Base-by-base conservation (phyloP, 768 basidiomycete species). In the Hypholoma sublateritium region DNA sequence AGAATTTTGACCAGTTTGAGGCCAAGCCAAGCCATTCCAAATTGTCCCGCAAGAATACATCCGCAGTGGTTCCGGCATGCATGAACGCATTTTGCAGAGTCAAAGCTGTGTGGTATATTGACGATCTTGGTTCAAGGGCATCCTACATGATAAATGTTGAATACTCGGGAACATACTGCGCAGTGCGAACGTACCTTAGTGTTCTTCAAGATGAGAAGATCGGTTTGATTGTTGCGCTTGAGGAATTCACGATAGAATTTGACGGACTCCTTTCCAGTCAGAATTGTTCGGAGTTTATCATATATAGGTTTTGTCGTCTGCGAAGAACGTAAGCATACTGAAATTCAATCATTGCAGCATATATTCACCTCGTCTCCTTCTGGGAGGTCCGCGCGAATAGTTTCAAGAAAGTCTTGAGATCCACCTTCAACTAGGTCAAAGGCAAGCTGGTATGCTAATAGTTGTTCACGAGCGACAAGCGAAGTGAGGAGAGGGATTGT, bases 1-100 rank as follows among this genome's bases (percentile, higher is more conserved):
- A 93, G 75, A 98, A 99, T 68, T 98, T 99, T 25, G 94, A 92
- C 97, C 97, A 99, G 69, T 99, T 98, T 24, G 89, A 89, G 2
- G 97, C 97, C 52, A 93, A 82, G 9, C 86, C 91, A 4, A 99
- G 84, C 95, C 95, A 99, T 68, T 98, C 96, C 34, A 99, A 82
- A 70, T 98, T 98, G 51, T 98, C 93, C 12, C 95, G 87, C 17
- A 99, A 78, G 76, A 98, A 99, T 22, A 82, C 69, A 66, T 99
- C 97, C 1, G 95, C 95, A 0, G 95, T 94, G 3, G 97, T 99
- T 46, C 97, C 97, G n/a, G 96, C 87, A 68, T 97, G 89, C 86
- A 96, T 95, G 71, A 95, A 98, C 1, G 97, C 95, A 71, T 99
- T 98, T 70, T 95, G 92, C 56, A 99, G 83, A 7, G 95, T 95